Conservation (phyloP, 148 eudicot species). For the Gaultheria prostrata region DNA sequence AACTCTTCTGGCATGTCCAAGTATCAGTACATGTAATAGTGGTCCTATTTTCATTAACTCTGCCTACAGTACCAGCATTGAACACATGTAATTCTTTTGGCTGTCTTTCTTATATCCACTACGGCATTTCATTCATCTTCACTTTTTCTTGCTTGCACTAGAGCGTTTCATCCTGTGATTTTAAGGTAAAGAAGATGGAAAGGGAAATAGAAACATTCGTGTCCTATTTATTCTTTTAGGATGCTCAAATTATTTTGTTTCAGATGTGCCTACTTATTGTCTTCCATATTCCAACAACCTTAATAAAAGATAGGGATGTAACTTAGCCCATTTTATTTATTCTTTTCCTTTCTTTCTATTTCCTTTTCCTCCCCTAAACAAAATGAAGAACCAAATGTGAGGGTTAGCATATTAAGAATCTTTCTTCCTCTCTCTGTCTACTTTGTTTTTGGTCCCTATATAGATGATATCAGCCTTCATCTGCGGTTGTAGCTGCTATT, state of each 20-base stretch:
- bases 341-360: not conserved
- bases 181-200: not conserved
- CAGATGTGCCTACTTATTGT: too few species aligned
- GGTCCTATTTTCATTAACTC: not conserved
- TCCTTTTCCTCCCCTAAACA: not conserved
- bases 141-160: not conserved
- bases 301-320: not conserved
- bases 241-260: not conserved
- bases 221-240: not conserved
- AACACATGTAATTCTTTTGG: too few species aligned
- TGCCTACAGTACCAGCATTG: not conserved
- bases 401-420: not conserved
- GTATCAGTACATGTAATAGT: not conserved
- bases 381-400: too few species aligned
- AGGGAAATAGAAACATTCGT: not conserved
- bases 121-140: not conserved
- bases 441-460: too few species aligned
- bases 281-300: not conserved
- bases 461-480: not conserved
- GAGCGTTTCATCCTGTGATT: too few species aligned
- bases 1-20: not conserved
- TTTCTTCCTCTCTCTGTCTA: not conserved
- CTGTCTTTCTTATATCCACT: not conserved
- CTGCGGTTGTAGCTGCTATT: not conserved
- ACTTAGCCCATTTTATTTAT: not conserved